phyloP scores from a whole-genome alignment of 768 basidiomycete species.

The Mycena leptocephala region DNA sequence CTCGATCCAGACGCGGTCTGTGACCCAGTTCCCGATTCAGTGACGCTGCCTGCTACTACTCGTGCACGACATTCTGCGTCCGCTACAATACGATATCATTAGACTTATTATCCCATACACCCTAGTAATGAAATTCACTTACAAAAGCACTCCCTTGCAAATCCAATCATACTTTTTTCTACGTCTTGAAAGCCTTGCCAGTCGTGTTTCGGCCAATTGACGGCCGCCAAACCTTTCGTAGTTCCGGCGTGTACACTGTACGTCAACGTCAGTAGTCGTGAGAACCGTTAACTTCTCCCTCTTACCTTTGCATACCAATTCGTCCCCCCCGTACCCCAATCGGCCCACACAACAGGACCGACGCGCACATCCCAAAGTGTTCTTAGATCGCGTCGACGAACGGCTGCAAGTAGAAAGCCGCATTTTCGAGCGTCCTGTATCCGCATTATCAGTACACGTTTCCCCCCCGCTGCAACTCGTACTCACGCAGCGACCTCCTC shows the following conservation, averaged over 20 bases:
- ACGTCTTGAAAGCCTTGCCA: not conserved
- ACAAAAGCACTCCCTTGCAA: conserved; percentile 11
- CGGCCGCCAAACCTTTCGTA: not conserved
- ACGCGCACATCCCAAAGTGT: conserved; percentile 2
- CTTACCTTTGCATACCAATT: not conserved
- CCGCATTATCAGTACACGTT: not conserved
- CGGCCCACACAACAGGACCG: not conserved
- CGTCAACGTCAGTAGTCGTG: not conserved
- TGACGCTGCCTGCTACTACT: not conserved
- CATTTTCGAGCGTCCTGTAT: not conserved
- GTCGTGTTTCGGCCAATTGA: conserved; percentile 1
- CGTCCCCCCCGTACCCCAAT: not conserved
- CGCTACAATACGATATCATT: not conserved
- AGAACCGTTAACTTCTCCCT: not conserved
- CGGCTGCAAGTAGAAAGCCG: not conserved
- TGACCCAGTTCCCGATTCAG: not conserved
- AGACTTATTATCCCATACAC: not conserved
- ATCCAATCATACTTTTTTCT: not conserved
- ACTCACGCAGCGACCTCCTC: conserved; percentile 14
- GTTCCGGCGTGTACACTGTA: conserved; percentile 14
- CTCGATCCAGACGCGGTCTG: not conserved
- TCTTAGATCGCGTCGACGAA: conserved; percentile 7
- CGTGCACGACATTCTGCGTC: conserved; percentile 6
- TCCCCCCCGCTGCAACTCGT: not conserved
- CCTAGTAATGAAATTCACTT: not conserved